Conservation (phyloP, 1,139 yeast species). For the Hemisphaericaspora lyxosophila region DNA sequence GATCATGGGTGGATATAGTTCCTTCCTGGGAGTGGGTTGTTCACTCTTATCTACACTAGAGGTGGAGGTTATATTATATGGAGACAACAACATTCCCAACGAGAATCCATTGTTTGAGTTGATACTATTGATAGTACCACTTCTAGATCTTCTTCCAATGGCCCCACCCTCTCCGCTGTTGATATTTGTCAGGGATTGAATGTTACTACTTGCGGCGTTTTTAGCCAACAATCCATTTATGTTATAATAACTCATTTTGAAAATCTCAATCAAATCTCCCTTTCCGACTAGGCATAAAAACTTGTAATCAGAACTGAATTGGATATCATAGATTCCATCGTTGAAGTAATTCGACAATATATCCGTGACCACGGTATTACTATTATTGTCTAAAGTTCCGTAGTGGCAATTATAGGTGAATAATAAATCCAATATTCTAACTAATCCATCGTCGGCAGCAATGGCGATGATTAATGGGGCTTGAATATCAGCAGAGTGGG, state of each 20-base stretch:
- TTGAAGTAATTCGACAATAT: constrained; percentile 62
- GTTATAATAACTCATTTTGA: constrained; percentile 45
- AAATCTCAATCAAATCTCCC: constrained; percentile 59
- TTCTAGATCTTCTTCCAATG: constrained; percentile 33
- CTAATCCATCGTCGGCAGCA: constrained; percentile 67
- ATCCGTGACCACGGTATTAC: constrained; percentile 51
- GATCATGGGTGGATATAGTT: constrained; percentile 35
- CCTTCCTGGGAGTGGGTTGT: constrained; percentile 8
- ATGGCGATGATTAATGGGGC: constrained; percentile 53
- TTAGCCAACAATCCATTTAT: constrained; percentile 32
- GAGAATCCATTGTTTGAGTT: constrained; percentile 15
- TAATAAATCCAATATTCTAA: constrained; percentile 55
- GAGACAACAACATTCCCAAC: constrained; percentile 20
- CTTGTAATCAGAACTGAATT: constrained; percentile 65
- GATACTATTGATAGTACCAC: constrained; percentile 38
- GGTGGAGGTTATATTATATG: constrained; percentile 21
- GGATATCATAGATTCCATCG: constrained; percentile 59
- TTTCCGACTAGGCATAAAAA: constrained; percentile 58
- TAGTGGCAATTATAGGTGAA: constrained; percentile 23
- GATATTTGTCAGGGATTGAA: constrained; percentile 15
- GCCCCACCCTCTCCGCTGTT: constrained; percentile 9
- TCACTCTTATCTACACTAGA: constrained; percentile 20
- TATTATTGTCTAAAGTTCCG: constrained; percentile 22
- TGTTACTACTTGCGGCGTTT: constrained; percentile 14
- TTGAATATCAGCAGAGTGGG: constrained; percentile 10